Conservation (phyloP, 139 green algal genomes). For the Micromonas pusilla region DNA sequence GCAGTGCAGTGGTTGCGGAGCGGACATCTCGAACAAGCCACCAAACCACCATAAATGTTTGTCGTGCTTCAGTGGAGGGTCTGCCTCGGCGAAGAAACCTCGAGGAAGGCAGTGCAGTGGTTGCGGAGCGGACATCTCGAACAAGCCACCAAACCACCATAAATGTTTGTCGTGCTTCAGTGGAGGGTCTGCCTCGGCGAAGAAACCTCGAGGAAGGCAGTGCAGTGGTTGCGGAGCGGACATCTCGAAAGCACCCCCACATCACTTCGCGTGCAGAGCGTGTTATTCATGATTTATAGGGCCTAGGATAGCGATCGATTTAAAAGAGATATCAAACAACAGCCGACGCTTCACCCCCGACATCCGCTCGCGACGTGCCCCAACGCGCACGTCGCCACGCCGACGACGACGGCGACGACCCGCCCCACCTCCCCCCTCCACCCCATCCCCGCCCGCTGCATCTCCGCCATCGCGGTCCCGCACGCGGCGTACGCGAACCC, state of each 20-base stretch:
- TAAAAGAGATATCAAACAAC: background rate
- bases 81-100: background rate
- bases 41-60: too few species aligned
- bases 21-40: too few species aligned
- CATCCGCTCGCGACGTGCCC: background rate
- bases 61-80: too few species aligned
- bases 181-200: background rate
- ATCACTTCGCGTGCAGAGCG: too few species aligned
- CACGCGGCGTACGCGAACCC: slow-evolving; percentile 42
- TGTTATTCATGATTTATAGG: too few species aligned
- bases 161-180: too few species aligned
- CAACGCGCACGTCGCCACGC: background rate
- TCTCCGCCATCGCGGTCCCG: background rate
- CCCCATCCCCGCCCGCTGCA: background rate
- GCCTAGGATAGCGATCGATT: background rate
- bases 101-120: background rate
- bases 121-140: too few species aligned
- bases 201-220: background rate
- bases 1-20: too few species aligned
- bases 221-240: too few species aligned
- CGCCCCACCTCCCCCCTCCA: background rate
- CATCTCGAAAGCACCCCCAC: too few species aligned
- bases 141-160: too few species aligned
- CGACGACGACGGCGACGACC: background rate
- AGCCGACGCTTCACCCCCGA: background rate